Percentiles rank a stretch among this genome's conserved stretches.
These are phyloP conservation scores for Calonectria hawksworthii DNA, from an alignment of 2,329 filamentous ascomycete genomes.

Conservation along the genomic window DNA sequence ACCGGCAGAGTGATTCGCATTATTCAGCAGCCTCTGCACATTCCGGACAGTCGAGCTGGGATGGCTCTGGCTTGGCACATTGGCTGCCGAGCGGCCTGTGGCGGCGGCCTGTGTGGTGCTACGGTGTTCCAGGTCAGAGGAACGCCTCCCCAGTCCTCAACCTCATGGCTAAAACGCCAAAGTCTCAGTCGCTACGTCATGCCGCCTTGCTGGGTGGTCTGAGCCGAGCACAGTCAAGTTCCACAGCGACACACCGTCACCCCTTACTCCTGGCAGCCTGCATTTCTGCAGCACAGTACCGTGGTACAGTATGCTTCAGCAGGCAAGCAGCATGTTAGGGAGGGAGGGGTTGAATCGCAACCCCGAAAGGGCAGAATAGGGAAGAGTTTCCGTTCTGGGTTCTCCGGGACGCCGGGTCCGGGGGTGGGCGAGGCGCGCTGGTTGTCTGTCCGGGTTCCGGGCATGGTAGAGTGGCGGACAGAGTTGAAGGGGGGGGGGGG, in stretches of 20 bases:
- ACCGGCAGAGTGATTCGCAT: background rate
- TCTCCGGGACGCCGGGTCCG: conserved; percentile 19
- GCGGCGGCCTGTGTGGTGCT: background rate
- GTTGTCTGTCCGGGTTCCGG: conserved; percentile 8
- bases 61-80: background rate
- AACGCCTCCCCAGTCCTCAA: background rate
- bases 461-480: too few relatives aligned
- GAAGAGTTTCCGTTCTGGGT: conserved; percentile 8
- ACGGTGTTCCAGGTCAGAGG: conserved; percentile 9
- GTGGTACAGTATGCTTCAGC: background rate
- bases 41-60: background rate
- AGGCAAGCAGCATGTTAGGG: background rate
- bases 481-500: background rate
- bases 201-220: conserved; percentile 23
- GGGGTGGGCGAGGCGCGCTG: background rate
- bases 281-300: background rate
- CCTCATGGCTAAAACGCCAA: conserved; percentile 19
- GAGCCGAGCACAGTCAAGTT: conserved; percentile 4
- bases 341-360: background rate
- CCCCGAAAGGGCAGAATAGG: background rate
- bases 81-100: background rate
- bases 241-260: conserved; percentile 10
- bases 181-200: conserved; percentile 40
- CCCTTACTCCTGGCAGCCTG: background rate
- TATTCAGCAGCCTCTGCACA: background rate